Evolutionary conservation across 257 asterid species (phyloP).

Genomic region (Lantana camara): DNA sequence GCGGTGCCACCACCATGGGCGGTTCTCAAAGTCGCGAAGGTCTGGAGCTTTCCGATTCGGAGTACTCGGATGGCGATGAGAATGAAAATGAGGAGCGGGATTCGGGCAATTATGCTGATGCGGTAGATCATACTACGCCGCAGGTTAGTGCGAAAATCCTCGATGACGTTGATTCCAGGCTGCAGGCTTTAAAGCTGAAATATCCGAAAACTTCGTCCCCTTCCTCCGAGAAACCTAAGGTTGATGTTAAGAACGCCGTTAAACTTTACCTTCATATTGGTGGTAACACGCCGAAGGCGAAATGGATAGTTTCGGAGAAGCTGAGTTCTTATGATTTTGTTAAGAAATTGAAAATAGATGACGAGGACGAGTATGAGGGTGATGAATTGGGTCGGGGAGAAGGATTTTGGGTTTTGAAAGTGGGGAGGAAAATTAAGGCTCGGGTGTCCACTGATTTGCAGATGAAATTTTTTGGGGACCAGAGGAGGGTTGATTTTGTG

Average conservation of each 20-base stretch:
- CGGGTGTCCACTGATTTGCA: constrained; percentile 87
- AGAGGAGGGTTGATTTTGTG: constrained; percentile 95
- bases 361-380: constrained; percentile 48
- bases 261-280: constrained; percentile 86
- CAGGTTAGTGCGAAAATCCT: constrained; percentile 47
- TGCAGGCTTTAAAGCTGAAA: constrained; percentile 71
- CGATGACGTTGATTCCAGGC: constrained; percentile 72
- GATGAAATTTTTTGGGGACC: constrained; percentile 89
- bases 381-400: constrained; percentile 48
- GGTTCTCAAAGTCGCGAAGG: constrained; percentile 97
- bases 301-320: constrained; percentile 83
- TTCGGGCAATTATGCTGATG: constrained; percentile 51
- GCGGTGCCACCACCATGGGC: constrained; percentile 55
- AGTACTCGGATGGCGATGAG: constrained; percentile 60
- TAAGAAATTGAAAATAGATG: constrained; percentile 51
- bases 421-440: constrained; percentile 65
- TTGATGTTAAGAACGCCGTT: constrained; percentile 48
- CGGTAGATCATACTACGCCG: constrained; percentile 41
- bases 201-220: constrained; percentile 42
- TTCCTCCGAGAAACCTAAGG: constrained; percentile 36
- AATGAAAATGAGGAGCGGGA: constrained; percentile 52
- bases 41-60: constrained; percentile 89
- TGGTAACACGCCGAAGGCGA: constrained; percentile 91
- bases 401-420: constrained; percentile 83
- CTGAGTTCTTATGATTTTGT: constrained; percentile 52